Percentiles rank a stretch among this genome's conserved stretches.
Evolutionary conservation across 306 rosid species (phyloP).

Genomic region (Cyclanthera cordifolia): DNA sequence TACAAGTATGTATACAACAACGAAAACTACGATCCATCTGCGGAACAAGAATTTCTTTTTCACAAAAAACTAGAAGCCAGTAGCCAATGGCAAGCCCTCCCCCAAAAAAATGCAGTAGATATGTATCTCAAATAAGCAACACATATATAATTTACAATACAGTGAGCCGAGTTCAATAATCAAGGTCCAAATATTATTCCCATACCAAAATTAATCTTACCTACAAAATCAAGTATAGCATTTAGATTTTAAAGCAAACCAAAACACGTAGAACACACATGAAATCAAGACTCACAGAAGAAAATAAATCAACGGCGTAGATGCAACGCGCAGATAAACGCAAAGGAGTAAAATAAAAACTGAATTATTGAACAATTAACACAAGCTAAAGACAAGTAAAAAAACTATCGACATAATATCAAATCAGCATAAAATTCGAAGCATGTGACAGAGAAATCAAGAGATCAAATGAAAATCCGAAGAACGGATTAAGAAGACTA

Average conservation of each 20-base stretch:
- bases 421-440: not conserved
- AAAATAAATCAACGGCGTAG: not conserved
- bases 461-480: not conserved
- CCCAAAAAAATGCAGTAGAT: not conserved
- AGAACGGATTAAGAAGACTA: slow-evolving; percentile 16
- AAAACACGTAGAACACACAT: not conserved
- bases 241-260: not conserved
- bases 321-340: not conserved
- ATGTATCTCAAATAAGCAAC: not conserved
- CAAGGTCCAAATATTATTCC: not conserved
- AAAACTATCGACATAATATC: not conserved
- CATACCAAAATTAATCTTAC: not conserved
- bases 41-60: not conserved
- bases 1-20: not conserved
- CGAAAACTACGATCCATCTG: not conserved
- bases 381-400: not conserved
- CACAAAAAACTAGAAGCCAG: not conserved
- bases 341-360: not conserved
- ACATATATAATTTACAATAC: not conserved
- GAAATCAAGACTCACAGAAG: not conserved
- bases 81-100: not conserved
- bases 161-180: not conserved
- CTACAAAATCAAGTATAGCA: slow-evolving; percentile 4
- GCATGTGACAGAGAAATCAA: not conserved
- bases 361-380: not conserved